These are phyloP conservation scores for Dactylorhiza incarnata DNA, from an alignment of 106 monocot species.

Conservation along the genomic window DNA sequence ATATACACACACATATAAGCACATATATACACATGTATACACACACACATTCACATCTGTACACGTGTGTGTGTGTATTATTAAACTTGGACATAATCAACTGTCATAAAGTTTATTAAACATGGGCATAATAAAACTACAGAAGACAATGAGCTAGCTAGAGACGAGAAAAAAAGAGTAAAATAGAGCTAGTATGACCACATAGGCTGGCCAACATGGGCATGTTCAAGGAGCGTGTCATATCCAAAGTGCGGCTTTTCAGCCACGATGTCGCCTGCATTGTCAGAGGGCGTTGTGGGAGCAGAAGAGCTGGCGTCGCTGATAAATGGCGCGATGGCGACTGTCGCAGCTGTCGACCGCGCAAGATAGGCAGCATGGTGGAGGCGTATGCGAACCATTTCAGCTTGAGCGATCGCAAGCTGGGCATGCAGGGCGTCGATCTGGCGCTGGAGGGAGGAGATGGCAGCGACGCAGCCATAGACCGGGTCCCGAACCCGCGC, in stretches of 20 bases:
- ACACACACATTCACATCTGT: not conserved
- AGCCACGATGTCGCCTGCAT: not conserved
- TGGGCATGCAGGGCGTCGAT: slow-evolving; percentile 42
- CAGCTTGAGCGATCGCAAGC: slow-evolving; percentile 42
- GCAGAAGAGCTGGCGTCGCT: not conserved
- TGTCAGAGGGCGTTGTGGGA: not conserved
- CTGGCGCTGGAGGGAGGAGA: slow-evolving; percentile 44
- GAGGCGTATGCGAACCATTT: slow-evolving; percentile 34
- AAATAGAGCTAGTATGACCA: slow-evolving; percentile 20
- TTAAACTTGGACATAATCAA: not conserved
- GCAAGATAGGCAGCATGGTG: slow-evolving; percentile 22
- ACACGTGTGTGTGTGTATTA: not conserved
- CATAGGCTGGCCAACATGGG: slow-evolving; percentile 11
- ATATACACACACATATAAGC: too few relatives aligned
- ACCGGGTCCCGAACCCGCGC: slow-evolving; percentile 43
- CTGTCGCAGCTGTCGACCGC: not conserved
- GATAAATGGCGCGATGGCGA: too few relatives aligned
- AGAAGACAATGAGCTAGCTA: not conserved
- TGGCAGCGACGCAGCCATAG: slow-evolving; percentile 50
- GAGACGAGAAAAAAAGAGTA: not conserved
- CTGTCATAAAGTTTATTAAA: not conserved
- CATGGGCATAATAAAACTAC: not conserved
- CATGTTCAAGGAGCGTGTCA: slow-evolving; percentile 17
- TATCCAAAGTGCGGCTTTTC: not conserved
- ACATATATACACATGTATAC: too few relatives aligned